A percentile compares a stretch with the other conserved stretches of the same genome.
Conservation (phyloP, 139 green algal genomes). For the Zygnema circumcarinatum region DNA sequence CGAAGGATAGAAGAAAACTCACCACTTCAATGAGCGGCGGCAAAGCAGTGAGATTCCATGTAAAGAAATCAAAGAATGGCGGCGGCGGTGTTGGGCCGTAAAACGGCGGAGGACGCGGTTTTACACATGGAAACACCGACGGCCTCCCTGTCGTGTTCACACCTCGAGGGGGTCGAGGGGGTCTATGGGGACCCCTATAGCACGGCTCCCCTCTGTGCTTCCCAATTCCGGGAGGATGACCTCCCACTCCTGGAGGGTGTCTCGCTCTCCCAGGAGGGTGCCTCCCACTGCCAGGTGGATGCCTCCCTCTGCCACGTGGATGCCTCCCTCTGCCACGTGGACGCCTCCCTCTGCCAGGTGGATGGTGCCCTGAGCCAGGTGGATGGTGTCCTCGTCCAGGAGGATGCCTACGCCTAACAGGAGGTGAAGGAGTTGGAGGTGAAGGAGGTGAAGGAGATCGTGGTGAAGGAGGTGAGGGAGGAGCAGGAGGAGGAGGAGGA, state of each 20-base stretch:
- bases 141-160: background rate
- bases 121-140: background rate
- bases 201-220: background rate
- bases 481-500: too few relatives aligned
- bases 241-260: background rate
- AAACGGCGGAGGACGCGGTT: background rate
- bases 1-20: too few relatives aligned
- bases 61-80: background rate
- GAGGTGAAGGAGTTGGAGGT: too few relatives aligned
- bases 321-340: background rate
- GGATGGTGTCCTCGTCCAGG: background rate
- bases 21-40: too few relatives aligned
- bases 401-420: background rate
- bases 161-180: too few relatives aligned
- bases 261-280: background rate
- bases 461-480: too few relatives aligned
- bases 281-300: background rate
- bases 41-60: background rate
- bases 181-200: background rate
- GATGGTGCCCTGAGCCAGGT: background rate
- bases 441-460: too few relatives aligned
- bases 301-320: background rate
- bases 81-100: background rate
- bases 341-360: background rate
- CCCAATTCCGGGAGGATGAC: background rate